phyloP scores from a whole-genome alignment of 2,329 filamentous ascomycete genomes.

The Verruconis gallopava region DNA sequence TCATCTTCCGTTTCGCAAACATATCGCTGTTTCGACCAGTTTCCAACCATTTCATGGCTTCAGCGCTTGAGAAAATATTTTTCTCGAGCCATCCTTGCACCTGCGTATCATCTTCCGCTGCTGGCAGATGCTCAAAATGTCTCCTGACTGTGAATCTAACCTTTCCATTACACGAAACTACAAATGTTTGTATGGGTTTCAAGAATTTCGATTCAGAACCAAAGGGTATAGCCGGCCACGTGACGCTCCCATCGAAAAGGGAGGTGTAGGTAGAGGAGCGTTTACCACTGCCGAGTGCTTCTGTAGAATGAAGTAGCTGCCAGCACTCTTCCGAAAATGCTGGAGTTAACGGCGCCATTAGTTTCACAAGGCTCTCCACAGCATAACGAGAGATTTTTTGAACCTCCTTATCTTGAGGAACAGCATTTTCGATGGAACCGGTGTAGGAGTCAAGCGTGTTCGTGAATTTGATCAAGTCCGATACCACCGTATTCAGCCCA shows the following conservation, averaged over 20 bases:
- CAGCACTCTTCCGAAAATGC: slow-evolving; percentile 74
- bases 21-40: not conserved
- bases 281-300: not conserved
- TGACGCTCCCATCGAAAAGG: not conserved
- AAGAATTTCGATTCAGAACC: not conserved
- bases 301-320: slow-evolving; percentile 37
- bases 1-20: not conserved
- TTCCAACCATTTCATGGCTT: not conserved
- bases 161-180: slow-evolving; percentile 7
- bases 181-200: not conserved
- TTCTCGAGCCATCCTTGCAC: not conserved
- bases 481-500: slow-evolving; percentile 70
- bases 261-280: not conserved
- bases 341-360: slow-evolving; percentile 69
- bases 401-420: not conserved
- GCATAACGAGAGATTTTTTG: not conserved
- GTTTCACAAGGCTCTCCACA: slow-evolving; percentile 40
- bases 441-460: slow-evolving; percentile 35
- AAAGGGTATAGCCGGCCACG: not conserved
- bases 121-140: not conserved
- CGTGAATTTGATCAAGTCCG: slow-evolving; percentile 69
- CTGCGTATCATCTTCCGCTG: not conserved
- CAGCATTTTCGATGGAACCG: not conserved
- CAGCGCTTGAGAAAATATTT: not conserved
- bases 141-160: slow-evolving; percentile 2